Evolutionary conservation across 2,329 filamentous ascomycete genomes (phyloP).

Genomic region (Leptographium lundbergii): DNA sequence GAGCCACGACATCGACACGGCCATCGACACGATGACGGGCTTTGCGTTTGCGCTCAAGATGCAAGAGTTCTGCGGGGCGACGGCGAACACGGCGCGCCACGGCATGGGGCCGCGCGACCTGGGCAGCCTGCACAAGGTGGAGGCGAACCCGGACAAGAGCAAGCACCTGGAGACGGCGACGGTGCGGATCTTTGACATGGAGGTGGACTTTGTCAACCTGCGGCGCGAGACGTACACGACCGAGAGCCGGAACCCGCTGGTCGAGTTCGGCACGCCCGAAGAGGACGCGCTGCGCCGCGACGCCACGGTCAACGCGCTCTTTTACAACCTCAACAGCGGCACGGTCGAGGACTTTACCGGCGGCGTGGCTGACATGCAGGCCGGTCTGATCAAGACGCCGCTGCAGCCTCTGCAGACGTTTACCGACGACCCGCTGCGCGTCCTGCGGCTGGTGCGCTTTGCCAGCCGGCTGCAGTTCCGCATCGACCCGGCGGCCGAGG

Average conservation of each 20-base stretch:
- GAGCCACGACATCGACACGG: conserved; percentile 74
- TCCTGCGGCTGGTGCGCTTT: conserved; percentile 80
- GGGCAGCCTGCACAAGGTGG: conserved; percentile 74
- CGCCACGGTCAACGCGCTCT: conserved; percentile 89
- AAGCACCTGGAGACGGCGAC: conserved; percentile 93
- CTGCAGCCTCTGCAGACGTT: conserved; percentile 85
- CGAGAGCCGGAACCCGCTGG: conserved; percentile 78
- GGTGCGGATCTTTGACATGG: conserved; percentile 70
- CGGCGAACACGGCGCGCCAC: conserved; percentile 50
- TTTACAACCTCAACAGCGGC: conserved; percentile 79
- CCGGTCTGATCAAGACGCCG: conserved; percentile 68
- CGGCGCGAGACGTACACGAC: conserved; percentile 82
- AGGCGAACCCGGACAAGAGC: conserved; percentile 87
- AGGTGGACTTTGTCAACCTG: conserved; percentile 90
- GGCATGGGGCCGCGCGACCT: conserved; percentile 44
- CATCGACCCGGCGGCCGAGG: conserved; percentile 58
- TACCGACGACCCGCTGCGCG: conserved; percentile 80
- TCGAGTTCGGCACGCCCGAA: conserved; percentile 85
- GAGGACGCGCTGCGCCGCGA: conserved; percentile 85
- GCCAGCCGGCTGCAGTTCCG: conserved; percentile 70
- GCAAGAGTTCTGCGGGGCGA: conserved; percentile 51
- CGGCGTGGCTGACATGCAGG: conserved; percentile 63
- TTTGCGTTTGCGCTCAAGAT: conserved; percentile 60
- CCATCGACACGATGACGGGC: conserved; percentile 77
- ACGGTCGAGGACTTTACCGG: conserved; percentile 75